Conservation (phyloP, 139 green algal species). For the Chlorella sp. region DNA sequence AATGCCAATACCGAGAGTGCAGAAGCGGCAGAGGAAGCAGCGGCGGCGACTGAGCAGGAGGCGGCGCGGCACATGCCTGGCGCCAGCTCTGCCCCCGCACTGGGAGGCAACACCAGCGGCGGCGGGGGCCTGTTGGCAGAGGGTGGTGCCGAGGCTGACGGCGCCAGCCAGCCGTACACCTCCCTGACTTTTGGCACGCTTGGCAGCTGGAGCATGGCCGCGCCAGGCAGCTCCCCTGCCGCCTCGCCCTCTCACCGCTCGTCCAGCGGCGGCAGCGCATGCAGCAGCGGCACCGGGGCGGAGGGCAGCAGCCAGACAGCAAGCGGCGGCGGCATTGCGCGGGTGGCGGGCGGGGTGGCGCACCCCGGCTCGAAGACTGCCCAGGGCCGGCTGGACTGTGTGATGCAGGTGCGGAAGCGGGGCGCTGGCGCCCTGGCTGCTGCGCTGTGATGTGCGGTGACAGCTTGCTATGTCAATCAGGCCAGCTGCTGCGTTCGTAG, state of each 20-base stretch:
- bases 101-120: neutral
- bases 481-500: too few species aligned
- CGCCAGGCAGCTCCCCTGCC: neutral
- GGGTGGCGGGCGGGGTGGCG: constrained; percentile 20
- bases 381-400: constrained; percentile 65
- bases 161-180: neutral
- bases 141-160: neutral
- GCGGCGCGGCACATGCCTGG: neutral
- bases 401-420: neutral
- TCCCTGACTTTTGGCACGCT: constrained; percentile 2
- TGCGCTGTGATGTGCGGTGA: too few species aligned
- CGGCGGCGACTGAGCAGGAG: constrained; percentile 6
- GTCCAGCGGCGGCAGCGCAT: neutral
- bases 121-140: neutral
- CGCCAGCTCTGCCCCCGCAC: neutral
- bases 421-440: too few species aligned
- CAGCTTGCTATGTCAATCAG: too few species aligned
- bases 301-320: neutral
- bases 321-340: constrained; percentile 16
- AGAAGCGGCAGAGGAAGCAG: neutral
- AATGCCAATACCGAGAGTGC: neutral
- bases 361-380: neutral
- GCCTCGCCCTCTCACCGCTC: neutral
- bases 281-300: neutral
- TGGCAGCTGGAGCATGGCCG: neutral